A percentile compares a stretch with the other conserved stretches of the same genome.
Conservation (phyloP, 2,329 filamentous ascomycete genomes). For the Fusarium sp. region DNA sequence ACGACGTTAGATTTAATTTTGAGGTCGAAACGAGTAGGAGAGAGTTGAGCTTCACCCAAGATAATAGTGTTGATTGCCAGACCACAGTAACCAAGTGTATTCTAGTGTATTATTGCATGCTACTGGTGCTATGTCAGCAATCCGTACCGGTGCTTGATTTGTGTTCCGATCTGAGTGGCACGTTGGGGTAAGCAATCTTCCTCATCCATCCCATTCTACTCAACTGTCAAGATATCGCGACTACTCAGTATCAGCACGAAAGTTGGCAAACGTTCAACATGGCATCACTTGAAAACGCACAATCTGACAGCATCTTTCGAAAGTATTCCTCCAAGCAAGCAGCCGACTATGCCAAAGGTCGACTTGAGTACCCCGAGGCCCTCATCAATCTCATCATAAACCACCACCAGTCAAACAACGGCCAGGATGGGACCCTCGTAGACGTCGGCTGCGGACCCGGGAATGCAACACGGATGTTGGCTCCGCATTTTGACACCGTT, state of each 20-base stretch:
- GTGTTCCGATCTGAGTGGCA: background rate
- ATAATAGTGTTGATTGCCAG: background rate
- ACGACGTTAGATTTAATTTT: too few species aligned
- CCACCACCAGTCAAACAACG: background rate
- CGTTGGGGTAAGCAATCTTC: too few species aligned
- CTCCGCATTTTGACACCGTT: background rate
- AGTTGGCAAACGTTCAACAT: background rate
- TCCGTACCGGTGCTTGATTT: background rate
- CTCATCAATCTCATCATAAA: background rate
- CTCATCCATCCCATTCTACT: too few species aligned
- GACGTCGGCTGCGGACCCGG: conserved; percentile 18
- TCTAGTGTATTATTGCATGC: too few species aligned
- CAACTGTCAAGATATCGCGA: background rate
- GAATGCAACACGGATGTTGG: background rate
- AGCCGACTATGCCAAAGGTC: background rate
- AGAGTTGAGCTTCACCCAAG: too few species aligned
- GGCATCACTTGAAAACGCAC: background rate
- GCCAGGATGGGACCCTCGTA: background rate
- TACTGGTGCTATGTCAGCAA: background rate
- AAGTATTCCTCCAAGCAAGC: conserved; percentile 13
- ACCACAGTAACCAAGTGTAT: too few species aligned
- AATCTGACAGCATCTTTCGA: conserved; percentile 1
- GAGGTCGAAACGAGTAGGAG: too few species aligned
- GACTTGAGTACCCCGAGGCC: background rate
- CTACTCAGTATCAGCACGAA: too few species aligned